Evolutionary conservation across 108 stramenopile genomes (phyloP).

Genomic region (Nitzschia putrida): DNA sequence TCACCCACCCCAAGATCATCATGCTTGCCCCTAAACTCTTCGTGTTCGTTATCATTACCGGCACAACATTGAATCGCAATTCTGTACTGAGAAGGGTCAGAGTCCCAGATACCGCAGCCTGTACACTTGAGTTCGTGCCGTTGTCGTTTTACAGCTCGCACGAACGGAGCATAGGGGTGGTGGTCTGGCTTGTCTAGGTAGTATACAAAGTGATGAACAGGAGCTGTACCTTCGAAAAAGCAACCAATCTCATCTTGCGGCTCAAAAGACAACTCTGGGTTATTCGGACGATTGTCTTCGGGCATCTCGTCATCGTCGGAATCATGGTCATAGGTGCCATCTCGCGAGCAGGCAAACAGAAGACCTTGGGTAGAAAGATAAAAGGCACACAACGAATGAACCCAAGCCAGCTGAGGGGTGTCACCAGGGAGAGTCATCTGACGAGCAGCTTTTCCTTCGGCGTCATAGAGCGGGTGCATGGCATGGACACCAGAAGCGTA

Average conservation of each 20-base stretch:
- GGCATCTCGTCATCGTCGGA: conserved; percentile 3
- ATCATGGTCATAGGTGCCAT: conserved; percentile 5
- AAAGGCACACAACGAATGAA: conserved; percentile 54
- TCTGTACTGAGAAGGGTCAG: background rate
- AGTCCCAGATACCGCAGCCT: background rate
- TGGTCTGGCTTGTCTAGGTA: background rate
- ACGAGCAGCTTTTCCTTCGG: conserved; percentile 37
- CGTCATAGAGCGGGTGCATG: conserved; percentile 58
- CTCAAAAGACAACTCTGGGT: conserved; percentile 13
- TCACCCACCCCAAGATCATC: background rate
- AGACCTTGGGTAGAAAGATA: background rate
- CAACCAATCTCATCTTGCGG: background rate
- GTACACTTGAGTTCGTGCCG: background rate
- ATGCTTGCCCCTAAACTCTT: conserved; percentile 10
- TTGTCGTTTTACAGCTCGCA: background rate
- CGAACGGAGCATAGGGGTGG: background rate
- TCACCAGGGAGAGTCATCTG: conserved; percentile 34
- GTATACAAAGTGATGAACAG: conserved; percentile 24
- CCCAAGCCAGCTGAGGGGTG: conserved; percentile 46
- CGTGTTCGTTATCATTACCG: conserved; percentile 6
- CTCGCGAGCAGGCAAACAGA: conserved; percentile 5
- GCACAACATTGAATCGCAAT: conserved; percentile 16
- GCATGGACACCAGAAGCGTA: conserved; percentile 44
- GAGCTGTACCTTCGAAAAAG: background rate
- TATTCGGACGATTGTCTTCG: conserved; percentile 13